Percentiles rank a stretch among this genome's conserved stretches.
phyloP scores from a whole-genome alignment of 2,329 filamentous ascomycete species.

The Talaromyces sp. region DNA sequence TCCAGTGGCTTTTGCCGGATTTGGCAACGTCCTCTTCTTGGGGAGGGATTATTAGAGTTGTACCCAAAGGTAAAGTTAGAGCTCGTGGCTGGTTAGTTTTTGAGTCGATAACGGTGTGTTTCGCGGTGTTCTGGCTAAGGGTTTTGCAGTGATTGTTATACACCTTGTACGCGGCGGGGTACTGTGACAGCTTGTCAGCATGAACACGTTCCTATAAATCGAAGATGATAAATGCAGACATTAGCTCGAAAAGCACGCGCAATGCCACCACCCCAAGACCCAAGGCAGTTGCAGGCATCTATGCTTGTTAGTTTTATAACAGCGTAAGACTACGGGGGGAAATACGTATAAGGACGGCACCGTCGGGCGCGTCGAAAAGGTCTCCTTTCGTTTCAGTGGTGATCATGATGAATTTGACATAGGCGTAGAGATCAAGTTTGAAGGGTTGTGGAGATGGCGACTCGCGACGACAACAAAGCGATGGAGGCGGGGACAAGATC shows the following conservation, averaged over 20 bases:
- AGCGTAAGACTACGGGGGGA: neutral
- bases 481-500: neutral
- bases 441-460: too few species aligned
- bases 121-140: constrained; percentile 3
- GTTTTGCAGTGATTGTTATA: constrained; percentile 48
- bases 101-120: neutral
- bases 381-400: neutral
- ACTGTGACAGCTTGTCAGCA: constrained; percentile 28
- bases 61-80: constrained; percentile 35
- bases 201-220: neutral
- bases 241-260: constrained; percentile 46
- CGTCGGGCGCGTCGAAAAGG: constrained; percentile 50
- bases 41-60: constrained; percentile 51
- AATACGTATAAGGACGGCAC: constrained; percentile 49
- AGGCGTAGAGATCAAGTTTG: too few species aligned
- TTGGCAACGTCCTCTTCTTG: constrained; percentile 30
- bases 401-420: neutral
- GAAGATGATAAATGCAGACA: constrained; percentile 15
- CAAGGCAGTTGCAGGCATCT: constrained; percentile 58
- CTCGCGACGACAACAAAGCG: neutral
- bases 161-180: constrained; percentile 46
- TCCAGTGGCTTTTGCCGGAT: constrained; percentile 42
- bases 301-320: neutral
- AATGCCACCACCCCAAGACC: constrained; percentile 57
- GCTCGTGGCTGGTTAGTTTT: neutral